Percentiles rank a stretch among this genome's conserved stretches.
phyloP scores from a whole-genome alignment of 164 flowering plant genomes.

The Vitis labrusca region DNA sequence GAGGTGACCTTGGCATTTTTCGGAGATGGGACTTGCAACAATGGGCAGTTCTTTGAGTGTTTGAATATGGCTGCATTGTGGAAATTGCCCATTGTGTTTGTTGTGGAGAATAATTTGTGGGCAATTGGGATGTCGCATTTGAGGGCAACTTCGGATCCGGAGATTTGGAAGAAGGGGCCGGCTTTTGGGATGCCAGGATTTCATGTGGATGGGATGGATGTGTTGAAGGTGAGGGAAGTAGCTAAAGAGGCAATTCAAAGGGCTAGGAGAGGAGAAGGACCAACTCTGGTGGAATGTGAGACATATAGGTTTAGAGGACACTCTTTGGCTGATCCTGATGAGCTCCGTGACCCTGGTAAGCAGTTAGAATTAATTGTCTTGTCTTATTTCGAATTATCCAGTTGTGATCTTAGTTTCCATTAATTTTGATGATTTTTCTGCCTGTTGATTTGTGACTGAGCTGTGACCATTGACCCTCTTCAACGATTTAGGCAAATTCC shows the following conservation, averaged over 20 bases:
- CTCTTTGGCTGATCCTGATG: slow-evolving; percentile 98
- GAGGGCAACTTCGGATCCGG: slow-evolving; percentile 93
- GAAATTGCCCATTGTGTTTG: slow-evolving; percentile 92
- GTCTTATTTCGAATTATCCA: neutral
- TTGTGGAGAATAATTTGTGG: slow-evolving; percentile 98
- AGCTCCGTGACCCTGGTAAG: slow-evolving; percentile 97
- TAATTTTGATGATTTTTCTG: neutral
- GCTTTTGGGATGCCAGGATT: slow-evolving; percentile 97
- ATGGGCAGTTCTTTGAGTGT: slow-evolving; percentile 96
- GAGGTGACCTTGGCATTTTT: slow-evolving; percentile 82
- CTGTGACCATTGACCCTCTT: no score
- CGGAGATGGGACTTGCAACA: slow-evolving; percentile 92
- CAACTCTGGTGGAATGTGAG: slow-evolving; percentile 92
- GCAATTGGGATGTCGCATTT: slow-evolving; percentile 98
- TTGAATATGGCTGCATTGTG: slow-evolving; percentile 95
- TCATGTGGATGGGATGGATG: slow-evolving; percentile 99
- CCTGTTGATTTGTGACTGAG: neutral
- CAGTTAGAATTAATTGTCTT: neutral
- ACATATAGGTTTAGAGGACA: slow-evolving; percentile 96
- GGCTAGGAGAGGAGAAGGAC: slow-evolving; percentile 97
- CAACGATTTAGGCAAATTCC: no score
- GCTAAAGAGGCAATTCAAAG: slow-evolving; percentile 86
- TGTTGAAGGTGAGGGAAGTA: slow-evolving; percentile 94
- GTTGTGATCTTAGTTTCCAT: neutral
- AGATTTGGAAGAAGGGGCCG: slow-evolving; percentile 84